Base-by-base conservation (phyloP, 2,329 filamentous ascomycete species). In the Ophiostoma australiae region DNA sequence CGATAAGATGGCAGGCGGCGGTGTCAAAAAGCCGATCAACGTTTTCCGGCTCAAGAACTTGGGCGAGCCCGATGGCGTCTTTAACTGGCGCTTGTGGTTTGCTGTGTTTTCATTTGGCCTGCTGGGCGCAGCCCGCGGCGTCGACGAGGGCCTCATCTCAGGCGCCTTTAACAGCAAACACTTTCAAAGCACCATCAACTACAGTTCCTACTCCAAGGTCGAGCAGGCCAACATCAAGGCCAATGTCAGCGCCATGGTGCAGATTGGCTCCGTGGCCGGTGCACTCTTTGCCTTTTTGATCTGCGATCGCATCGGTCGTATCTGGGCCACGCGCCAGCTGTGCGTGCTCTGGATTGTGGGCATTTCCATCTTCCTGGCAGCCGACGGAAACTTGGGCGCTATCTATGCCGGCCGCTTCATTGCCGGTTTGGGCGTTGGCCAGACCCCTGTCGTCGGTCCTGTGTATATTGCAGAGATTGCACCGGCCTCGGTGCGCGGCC, bases 301-400 rank as follows among this genome's bases (percentile, higher is more conserved):
- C 23, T 58, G 52, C 17, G 52, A 58, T 58, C 52, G 52, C 11
- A 58, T 58, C 7, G 52, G 52, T 15, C 52, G 52, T n/a, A 58
- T 58, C 52, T 58, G 52, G 52, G 52, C 52, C n/a, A 58, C 52
- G 23, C 52, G 52, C 52, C 52, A 58, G 52, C 52, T 58, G 52
- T 58, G 52, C 52, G 52, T 58, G n/a, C 52, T 58, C n/a, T 58
- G 52, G 52, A 58, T 58, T n/a, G 11, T 58, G 10, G 52, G 52
- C 1, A 58, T 58, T 17, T 13, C 52, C n/a, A 58, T 58, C 10
- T 58, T 58, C 52, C 23, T 58, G 3, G 52, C n/a, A 8, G n/a
- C 52, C n/a, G 27, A 58, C 23, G 52, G 52, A 23, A 58, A 58
- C 23, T n/a, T 58, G 10, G 52, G 52, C 10, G 52, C 52, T 58